Evolutionary conservation across 2,329 filamentous ascomycete species (phyloP), one percentile per base, ranked within the genome.

Genomic region (Clonostachys solani): DNA sequence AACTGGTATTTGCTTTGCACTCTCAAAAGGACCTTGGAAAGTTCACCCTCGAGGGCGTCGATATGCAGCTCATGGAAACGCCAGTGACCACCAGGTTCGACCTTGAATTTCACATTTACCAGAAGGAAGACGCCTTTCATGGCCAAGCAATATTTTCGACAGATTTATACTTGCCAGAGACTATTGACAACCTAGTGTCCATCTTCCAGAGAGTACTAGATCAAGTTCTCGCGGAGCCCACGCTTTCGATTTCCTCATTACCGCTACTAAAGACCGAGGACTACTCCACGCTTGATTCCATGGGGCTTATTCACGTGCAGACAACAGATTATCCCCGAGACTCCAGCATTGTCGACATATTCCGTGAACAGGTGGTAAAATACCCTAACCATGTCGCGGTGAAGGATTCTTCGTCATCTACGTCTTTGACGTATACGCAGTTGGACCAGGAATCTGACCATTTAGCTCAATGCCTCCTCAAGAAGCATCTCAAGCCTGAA

Each of bases 261-360:
- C 43, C 48, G 5, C 45, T 51, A 12, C 43, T 19, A 8, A 37
- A 13, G 6, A 35, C 16, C 7, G 18, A 17, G 13, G 33, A 53
- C 3, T 35, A 54, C 7, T 29, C 57, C 1, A 17, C 40, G 12
- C 86, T 99, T 54, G 94, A 99, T 63, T 88, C 94, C 52, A 92
- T 97, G 69, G 94, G 94, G 15, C 81, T 95, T 71, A 92, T 91
- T 72, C 34, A 36, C 10, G n/a, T 36, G 10, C 34, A 36, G 3
- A 23, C 29, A 10, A 48, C 49, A 7, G 36, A 42, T 5, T 58
- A 56, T 35, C 50, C 47, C 12, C 42, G 51, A 7, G 51, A 60
- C 1, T 42, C 50, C 2, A 59, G 50, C 34, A 18, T 61, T 3
- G 23, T 58, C 1, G 58, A 59, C 3, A 18, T 57, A 2, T 62